Evolutionary conservation across 2,329 filamentous ascomycete genomes (phyloP).

Genomic region (Parascedosporium putredinis): DNA sequence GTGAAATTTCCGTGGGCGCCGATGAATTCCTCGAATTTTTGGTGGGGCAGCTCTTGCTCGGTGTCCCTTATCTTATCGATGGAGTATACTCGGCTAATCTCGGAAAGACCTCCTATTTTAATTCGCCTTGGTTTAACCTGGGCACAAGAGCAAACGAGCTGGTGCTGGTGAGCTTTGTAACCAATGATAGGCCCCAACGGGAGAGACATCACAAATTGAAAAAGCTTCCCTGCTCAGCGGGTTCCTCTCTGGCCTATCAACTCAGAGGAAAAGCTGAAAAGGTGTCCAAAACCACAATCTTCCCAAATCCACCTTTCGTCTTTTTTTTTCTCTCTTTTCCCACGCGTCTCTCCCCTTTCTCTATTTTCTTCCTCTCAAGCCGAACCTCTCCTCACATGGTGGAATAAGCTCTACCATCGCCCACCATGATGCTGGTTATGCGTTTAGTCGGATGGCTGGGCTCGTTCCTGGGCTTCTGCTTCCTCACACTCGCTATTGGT

Average conservation of each 20-base stretch:
- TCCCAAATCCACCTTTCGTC: too few species aligned
- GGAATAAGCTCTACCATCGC: slow-evolving; percentile 12
- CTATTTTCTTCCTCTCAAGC: background rate
- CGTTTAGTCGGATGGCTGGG: slow-evolving; percentile 85
- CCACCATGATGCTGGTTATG: slow-evolving; percentile 77
- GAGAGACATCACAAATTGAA: too few species aligned
- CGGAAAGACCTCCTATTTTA: too few species aligned
- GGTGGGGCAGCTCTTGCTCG: slow-evolving; percentile 3
- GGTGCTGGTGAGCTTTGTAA: too few species aligned
- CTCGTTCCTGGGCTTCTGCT: slow-evolving; percentile 78
- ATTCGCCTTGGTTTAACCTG: too few species aligned
- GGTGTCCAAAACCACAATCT: background rate
- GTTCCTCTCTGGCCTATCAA: background rate
- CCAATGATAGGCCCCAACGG: too few species aligned
- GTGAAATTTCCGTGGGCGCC: background rate
- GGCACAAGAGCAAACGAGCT: too few species aligned
- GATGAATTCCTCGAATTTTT: slow-evolving; percentile 3
- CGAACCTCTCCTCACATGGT: background rate
- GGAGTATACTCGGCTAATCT: background rate
- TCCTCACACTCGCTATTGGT: slow-evolving; percentile 91
- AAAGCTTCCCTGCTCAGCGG: too few species aligned
- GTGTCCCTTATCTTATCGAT: slow-evolving; percentile 6
- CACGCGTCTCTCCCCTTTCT: background rate
- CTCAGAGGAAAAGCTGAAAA: background rate
- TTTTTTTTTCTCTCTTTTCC: background rate